phyloP scores from a whole-genome alignment of 163 green algal genomes.

The Scenedesmus sp. region DNA sequence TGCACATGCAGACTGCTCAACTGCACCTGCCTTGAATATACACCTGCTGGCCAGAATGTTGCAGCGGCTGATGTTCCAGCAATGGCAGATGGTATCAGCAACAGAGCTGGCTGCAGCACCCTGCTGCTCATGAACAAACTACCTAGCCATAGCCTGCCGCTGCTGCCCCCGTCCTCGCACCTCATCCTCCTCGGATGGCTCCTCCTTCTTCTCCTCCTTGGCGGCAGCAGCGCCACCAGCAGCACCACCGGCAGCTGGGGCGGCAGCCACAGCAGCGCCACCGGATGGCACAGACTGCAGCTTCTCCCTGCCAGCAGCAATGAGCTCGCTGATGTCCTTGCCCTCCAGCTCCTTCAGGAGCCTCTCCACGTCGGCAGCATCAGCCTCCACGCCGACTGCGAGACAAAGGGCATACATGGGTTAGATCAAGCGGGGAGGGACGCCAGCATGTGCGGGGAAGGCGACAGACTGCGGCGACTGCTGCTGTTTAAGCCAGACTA shows the following conservation, averaged over 20 bases:
- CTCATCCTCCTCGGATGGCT: conserved; percentile 86
- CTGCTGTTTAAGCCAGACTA: not conserved
- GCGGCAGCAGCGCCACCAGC: conserved; percentile 62
- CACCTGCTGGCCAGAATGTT: not conserved
- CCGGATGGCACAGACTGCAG: conserved; percentile 88
- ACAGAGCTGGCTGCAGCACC: not conserved
- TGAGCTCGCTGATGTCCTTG: conserved; percentile 89
- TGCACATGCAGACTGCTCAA: not conserved
- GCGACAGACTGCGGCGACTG: not conserved
- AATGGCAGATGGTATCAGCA: not conserved
- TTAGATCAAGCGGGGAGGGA: not conserved
- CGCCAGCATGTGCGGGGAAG: not conserved
- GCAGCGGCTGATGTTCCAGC: not conserved
- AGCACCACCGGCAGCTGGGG: conserved; percentile 66
- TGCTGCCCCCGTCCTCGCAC: conserved; percentile 48
- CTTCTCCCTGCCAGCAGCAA: conserved; percentile 80
- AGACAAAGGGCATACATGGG: not conserved
- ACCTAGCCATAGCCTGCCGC: not conserved
- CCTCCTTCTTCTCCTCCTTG: conserved; percentile 88
- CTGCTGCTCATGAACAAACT: not conserved
- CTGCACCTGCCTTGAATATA: not conserved
- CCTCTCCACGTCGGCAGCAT: conserved; percentile 78
- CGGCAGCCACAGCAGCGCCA: conserved; percentile 66
- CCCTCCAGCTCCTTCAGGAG: conserved; percentile 90
- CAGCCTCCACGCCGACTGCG: conserved; percentile 90